phyloP scores from a whole-genome alignment of 768 basidiomycete genomes.

The Porphyrellus cyaneotinctus region DNA sequence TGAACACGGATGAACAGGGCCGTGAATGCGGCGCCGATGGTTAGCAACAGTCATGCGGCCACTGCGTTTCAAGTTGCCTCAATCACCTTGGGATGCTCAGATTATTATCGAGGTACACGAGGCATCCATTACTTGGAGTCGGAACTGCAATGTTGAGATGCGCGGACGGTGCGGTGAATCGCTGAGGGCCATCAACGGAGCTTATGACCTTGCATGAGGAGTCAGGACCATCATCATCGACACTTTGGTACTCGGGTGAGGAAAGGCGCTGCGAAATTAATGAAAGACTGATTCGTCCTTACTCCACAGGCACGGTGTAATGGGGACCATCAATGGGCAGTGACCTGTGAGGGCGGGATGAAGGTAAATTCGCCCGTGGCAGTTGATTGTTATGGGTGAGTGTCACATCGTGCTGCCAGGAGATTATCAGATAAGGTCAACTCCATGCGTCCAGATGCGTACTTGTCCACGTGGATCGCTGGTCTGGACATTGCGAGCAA shows the following conservation, averaged over 20 bases:
- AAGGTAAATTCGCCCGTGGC: neutral
- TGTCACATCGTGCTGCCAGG: neutral
- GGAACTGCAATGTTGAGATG: neutral
- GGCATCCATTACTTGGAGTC: neutral
- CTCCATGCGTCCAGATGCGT: neutral
- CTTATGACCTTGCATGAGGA: neutral
- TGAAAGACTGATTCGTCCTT: neutral
- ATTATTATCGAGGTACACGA: neutral
- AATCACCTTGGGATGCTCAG: neutral
- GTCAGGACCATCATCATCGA: no score
- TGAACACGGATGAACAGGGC: neutral
- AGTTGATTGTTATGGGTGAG: neutral
- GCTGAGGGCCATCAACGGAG: neutral
- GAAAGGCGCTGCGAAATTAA: no score
- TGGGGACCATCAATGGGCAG: neutral
- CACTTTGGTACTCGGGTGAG: no score
- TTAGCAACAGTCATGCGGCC: no score
- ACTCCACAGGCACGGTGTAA: neutral
- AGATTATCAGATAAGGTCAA: neutral
- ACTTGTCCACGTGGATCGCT: neutral
- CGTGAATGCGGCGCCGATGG: no score
- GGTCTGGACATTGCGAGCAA: neutral
- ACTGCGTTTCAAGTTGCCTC: neutral
- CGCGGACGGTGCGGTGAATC: neutral
- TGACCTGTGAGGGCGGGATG: neutral